Evolutionary conservation across 352 stramenopile species (phyloP), one percentile per base, ranked within the genome.

Genomic region (Saprolegnia diclina): DNA sequence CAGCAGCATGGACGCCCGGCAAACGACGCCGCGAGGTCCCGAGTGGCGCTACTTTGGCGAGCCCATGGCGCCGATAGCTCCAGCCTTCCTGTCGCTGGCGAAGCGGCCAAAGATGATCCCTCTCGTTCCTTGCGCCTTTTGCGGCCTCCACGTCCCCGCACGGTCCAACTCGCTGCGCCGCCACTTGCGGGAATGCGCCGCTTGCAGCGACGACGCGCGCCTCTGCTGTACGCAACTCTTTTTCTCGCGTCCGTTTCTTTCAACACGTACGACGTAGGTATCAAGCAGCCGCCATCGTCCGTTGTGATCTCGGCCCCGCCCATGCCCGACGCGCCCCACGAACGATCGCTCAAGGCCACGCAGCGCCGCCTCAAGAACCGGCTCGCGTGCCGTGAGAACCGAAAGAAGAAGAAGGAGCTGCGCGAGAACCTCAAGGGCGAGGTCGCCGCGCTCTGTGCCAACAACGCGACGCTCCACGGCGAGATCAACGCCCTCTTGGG

Each of bases 301-400:
- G 55, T 44, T 57, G 13, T 63, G 45, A 48, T n/a, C 42, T 21
- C 52, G 24, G 11, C 13, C 13, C n/a, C 52, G 35, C 24, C n/a
- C 13, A 59, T 42, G 52, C 11, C 35, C 52, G 18, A 59, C 11
- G 35, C 19, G 52, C 52, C 52, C 13, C 35, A 21, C 11, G 52
- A 59, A 45, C 16, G 45, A 44, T 18, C 50, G 37, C 19, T 29
- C 32, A 69, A 69, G 53, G 63, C 63, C 10, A 69, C 50, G 13
- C 63, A 69, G 52, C 48, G 63, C 32, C 63, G 63, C 5, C 63
- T 69, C 6, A 69, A 69, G 63, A 69, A 69, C 29, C 63, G 63
- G 5, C 37, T 69, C 9, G 63, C 63, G 7, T 69, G 63, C n/a
- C 63, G 63, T 21, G 63, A 52, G 45, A 69, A 69, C n/a, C 63